Percentiles rank a stretch among this genome's conserved stretches.
Evolutionary conservation across 2,329 filamentous ascomycete genomes (phyloP).

Genomic region (Aspergillus costaricaensis): DNA sequence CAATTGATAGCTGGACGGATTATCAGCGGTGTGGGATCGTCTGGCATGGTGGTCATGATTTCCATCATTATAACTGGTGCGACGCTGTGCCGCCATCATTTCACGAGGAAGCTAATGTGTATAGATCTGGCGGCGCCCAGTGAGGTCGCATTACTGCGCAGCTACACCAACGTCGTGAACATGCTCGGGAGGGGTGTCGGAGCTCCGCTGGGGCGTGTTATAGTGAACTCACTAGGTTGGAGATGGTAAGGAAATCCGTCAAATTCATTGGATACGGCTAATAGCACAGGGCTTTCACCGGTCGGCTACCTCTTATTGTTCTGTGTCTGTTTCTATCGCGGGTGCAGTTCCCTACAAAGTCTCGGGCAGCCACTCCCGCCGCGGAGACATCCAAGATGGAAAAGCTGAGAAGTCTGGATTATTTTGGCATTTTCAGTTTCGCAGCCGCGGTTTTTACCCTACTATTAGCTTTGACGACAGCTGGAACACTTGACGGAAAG

Average conservation of each 20-base stretch:
- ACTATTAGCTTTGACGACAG: background rate
- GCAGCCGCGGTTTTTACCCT: background rate
- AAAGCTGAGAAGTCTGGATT: background rate
- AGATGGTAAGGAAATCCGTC: background rate
- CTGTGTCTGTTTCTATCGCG: background rate
- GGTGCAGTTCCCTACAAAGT: background rate
- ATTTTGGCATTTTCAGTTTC: background rate
- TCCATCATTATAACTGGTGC: background rate
- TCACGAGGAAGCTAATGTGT: background rate
- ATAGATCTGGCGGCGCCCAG: constrained; percentile 4
- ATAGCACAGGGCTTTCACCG: background rate
- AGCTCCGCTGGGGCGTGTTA: background rate
- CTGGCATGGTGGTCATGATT: background rate
- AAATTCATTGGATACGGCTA: background rate
- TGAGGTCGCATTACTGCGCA: constrained; percentile 2
- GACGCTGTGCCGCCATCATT: no score
- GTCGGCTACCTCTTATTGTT: background rate
- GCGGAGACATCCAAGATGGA: background rate
- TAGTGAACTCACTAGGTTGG: background rate
- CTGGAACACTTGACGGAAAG: background rate
- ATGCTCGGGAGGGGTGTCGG: background rate
- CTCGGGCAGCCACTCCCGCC: background rate
- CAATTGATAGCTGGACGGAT: background rate
- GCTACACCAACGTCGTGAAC: background rate
- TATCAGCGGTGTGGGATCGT: background rate